Base-by-base conservation (phyloP, 2,329 filamentous ascomycete species). In the Aspergillus niger region DNA sequence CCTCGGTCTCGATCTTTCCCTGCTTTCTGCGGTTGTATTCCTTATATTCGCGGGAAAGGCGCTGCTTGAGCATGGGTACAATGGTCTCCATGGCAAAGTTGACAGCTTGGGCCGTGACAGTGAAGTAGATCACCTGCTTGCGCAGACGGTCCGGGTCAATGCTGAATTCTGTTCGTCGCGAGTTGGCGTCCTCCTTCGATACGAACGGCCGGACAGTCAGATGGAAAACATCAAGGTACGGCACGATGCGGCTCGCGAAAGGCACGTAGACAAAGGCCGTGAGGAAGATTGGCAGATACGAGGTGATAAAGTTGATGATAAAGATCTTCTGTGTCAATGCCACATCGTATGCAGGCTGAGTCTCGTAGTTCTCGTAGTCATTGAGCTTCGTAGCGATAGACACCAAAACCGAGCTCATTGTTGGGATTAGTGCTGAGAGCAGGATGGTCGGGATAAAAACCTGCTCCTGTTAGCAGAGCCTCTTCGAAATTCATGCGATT, bases 301-400 rank as follows among this genome's bases (percentile, higher is more conserved):
- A 97, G 5, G 92, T 97, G 76, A 98, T 94, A 77, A 98, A 97
- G 80, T 98, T 97, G 68, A 98, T 86, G n/a, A 98, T 88, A 70
- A 99, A 98, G 54, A 97, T 89, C 80, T 99, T 99, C 64, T 91
- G 89, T 1, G 95, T 92, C 72, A 98, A 83, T 2, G 93, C 91
- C 24, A 89, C 87, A 64, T 96, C 87, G 70, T 97, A 90, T 2
- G 88, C 89, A 65, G 93, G 90, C 58, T 90, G 85, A 0, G 92
- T 98, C 71, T 95, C 91, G 74, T 98, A 97, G 73, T 99, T 99
- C 72, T 99, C 95, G 68, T 88, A 87, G 26, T 92, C 83, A 0
- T 91, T 98, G 24, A 99, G 82, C 56, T 81, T 85, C 20, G 89
- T 89, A 3, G 95, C 95, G 66, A 95, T 85, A 20, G 81, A 85